These are phyloP conservation scores for Phytophthora sp. DNA, from an alignment of 352 stramenopile species.

Conservation along the genomic window DNA sequence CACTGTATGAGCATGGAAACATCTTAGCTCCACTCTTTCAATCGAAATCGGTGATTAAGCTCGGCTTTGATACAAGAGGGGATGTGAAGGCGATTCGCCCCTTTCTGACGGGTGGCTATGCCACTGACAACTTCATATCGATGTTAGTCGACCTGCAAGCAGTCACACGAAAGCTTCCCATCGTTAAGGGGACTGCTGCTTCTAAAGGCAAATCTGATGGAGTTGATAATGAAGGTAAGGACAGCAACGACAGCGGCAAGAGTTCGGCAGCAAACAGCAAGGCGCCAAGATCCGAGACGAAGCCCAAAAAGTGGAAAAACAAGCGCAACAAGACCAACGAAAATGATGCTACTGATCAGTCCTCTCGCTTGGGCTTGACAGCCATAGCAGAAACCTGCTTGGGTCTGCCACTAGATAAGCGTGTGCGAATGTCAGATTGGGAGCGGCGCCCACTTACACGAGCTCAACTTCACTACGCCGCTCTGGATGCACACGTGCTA, in stretches of 20 bases:
- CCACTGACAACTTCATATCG: slow-evolving; percentile 44
- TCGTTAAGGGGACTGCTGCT: slow-evolving; percentile 5
- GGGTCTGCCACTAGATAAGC: slow-evolving; percentile 73
- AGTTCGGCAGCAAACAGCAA: slow-evolving; percentile 17
- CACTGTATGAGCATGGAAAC: slow-evolving; percentile 39
- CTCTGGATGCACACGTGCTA: slow-evolving; percentile 73
- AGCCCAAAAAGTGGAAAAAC: slow-evolving; percentile 32
- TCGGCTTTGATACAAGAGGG: slow-evolving; percentile 74
- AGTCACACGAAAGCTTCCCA: slow-evolving; percentile 47
- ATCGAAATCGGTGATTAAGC: slow-evolving; percentile 59
- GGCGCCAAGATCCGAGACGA: slow-evolving; percentile 11
- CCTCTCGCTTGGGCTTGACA: slow-evolving; percentile 51
- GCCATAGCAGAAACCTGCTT: slow-evolving; percentile 60
- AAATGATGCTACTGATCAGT: slow-evolving; percentile 17
- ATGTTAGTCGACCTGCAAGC: slow-evolving; percentile 65
- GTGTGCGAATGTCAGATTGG: slow-evolving; percentile 79
- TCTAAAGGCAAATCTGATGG: slow-evolving; percentile 6
- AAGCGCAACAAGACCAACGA: slow-evolving; percentile 30
- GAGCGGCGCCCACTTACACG: slow-evolving; percentile 68
- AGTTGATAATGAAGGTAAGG: slow-evolving; percentile 5
- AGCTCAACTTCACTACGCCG: slow-evolving; percentile 74
- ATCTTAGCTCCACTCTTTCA: slow-evolving; percentile 52
- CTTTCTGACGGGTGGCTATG: slow-evolving; percentile 41
- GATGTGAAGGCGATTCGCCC: slow-evolving; percentile 65
- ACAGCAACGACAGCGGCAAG: slow-evolving; percentile 6